Conservation (phyloP, 305 asterid species). For the Ruellia speciosa region DNA sequence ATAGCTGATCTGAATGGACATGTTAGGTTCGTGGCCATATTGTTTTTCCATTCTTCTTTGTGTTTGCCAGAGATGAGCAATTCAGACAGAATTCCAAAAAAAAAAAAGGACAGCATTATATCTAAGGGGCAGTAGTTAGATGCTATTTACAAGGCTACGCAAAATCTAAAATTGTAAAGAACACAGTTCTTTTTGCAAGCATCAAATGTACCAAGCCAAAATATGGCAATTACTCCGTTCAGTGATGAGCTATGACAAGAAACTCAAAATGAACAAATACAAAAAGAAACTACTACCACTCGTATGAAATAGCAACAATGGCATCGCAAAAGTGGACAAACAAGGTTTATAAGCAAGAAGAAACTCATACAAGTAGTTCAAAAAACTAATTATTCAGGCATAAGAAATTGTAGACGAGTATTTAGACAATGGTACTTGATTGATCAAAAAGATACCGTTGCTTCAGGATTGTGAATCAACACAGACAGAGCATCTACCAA, state of each 20-base stretch:
- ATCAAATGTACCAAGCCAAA: slow-evolving; percentile 5
- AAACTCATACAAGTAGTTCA: slow-evolving; percentile 2
- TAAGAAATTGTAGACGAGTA: slow-evolving; percentile 3
- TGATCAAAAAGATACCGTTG: slow-evolving; percentile 52
- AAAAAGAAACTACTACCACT: neutral
- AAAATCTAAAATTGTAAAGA: neutral
- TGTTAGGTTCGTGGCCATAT: neutral
- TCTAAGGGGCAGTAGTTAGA: too few relatives aligned
- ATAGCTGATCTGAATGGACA: neutral
- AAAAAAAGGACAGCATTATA: too few relatives aligned
- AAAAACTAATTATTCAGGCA: slow-evolving; percentile 18
- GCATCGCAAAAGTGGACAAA: slow-evolving; percentile 13
- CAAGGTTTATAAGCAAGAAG: slow-evolving; percentile 1
- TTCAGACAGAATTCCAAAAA: too few relatives aligned
- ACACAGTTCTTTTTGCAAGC: neutral
- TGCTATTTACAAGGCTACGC: neutral
- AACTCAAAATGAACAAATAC: neutral
- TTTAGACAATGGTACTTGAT: slow-evolving; percentile 19
- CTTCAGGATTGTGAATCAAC: slow-evolving; percentile 91
- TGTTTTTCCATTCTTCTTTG: neutral
- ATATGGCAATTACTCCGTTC: too few relatives aligned
- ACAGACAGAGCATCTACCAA: slow-evolving; percentile 85
- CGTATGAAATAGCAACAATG: neutral
- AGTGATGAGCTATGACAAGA: too few relatives aligned
- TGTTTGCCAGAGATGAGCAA: neutral